These are phyloP conservation scores for Tulasnella sp. DNA, from an alignment of 768 basidiomycete genomes.

Conservation along the genomic window DNA sequence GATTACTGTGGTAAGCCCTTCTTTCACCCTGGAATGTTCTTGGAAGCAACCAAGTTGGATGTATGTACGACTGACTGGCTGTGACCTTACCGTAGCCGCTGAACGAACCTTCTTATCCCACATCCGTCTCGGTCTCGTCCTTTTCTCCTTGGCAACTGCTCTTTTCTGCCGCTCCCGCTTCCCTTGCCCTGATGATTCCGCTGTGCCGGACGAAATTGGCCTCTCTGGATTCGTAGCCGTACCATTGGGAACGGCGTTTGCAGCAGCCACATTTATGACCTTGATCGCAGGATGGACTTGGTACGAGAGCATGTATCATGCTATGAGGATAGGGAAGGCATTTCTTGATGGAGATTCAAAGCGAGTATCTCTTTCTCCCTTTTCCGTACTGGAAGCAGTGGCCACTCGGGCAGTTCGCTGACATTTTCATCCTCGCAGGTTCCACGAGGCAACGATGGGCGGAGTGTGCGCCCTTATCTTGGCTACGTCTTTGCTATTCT, in stretches of 20 bases:
- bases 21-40: neutral
- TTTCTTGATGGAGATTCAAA: constrained; percentile 8
- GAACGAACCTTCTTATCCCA: constrained; percentile 4
- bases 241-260: neutral
- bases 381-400: neutral
- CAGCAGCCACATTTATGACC: neutral
- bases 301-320: neutral
- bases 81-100: neutral
- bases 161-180: constrained; percentile 12
- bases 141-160: neutral
- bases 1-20: constrained; percentile 3
- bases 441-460: constrained; percentile 6
- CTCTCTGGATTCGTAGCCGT: neutral
- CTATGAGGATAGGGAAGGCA: neutral
- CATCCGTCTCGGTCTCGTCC: neutral
- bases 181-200: neutral
- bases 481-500: neutral
- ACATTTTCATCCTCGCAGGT: neutral
- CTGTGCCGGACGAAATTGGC: neutral
- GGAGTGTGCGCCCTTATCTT: neutral
- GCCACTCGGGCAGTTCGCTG: too few relatives aligned
- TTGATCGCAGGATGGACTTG: constrained; percentile 2
- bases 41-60: neutral
- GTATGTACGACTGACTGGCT: neutral
- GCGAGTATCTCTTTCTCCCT: neutral